These are phyloP conservation scores for Suaeda aralocaspica DNA, from an alignment of 148 eudicot genomes.

Conservation along the genomic window DNA sequence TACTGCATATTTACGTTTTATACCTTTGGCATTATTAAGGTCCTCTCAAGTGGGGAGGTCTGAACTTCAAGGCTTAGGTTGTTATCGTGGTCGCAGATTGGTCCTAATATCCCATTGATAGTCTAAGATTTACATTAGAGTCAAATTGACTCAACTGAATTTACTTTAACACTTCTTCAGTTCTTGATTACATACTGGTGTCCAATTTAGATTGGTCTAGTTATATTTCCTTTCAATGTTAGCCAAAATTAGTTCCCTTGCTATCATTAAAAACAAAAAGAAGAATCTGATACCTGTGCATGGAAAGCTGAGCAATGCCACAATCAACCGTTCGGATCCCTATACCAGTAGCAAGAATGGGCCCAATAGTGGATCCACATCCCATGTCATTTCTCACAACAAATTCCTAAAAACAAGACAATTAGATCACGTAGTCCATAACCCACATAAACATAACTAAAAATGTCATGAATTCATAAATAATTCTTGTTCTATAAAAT, in stretches of 20 bases:
- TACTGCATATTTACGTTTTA: too few species aligned
- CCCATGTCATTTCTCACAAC: constrained; percentile 99
- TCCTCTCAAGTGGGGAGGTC: too few species aligned
- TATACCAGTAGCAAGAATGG: constrained; percentile 91
- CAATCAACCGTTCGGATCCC: constrained; percentile 97
- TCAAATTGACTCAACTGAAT: too few species aligned
- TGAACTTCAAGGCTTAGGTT: too few species aligned
- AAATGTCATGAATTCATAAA: background rate
- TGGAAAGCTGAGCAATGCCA: constrained; percentile 88
- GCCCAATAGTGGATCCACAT: constrained; percentile 98
- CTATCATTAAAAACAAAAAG: background rate
- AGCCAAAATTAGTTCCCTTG: background rate
- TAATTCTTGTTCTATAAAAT: background rate
- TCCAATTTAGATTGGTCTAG: background rate
- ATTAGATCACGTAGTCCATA: background rate
- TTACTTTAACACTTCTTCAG: too few species aligned
- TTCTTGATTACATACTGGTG: background rate
- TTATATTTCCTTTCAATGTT: background rate
- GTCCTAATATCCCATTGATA: too few species aligned
- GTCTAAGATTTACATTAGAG: too few species aligned
- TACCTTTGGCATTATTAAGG: too few species aligned
- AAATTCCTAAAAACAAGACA: constrained; percentile 56
- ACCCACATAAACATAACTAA: background rate
- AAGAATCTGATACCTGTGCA: constrained; percentile 76
- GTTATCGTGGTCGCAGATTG: too few species aligned